phyloP scores from a whole-genome alignment of 2,329 filamentous ascomycete genomes.

The Beauveria bassiana region DNA sequence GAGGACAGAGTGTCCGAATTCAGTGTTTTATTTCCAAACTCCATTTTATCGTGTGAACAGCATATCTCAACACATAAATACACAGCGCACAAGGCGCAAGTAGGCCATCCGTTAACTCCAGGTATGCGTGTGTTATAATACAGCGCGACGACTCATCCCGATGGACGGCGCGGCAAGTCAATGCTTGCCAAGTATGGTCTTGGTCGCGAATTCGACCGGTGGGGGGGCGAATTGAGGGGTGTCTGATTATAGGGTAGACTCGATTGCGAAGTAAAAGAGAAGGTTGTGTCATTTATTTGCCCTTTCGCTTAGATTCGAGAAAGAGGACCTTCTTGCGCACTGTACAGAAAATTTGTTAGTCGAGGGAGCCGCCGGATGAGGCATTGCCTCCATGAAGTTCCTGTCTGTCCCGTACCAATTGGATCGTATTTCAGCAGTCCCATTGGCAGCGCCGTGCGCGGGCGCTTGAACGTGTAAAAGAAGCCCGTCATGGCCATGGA shows the following conservation, averaged over 20 bases:
- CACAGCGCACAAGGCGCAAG: neutral
- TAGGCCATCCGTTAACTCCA: constrained; percentile 10
- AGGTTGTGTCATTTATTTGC: constrained; percentile 35
- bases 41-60: neutral
- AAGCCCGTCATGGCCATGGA: constrained; percentile 99
- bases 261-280: neutral
- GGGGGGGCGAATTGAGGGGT: neutral
- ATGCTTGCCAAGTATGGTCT: neutral
- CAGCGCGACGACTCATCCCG: neutral
- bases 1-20: neutral
- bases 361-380: neutral
- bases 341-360: constrained; percentile 27
- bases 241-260: neutral
- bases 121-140: constrained; percentile 11
- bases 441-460: constrained; percentile 71
- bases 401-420: constrained; percentile 54
- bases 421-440: constrained; percentile 99
- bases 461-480: constrained; percentile 85
- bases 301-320: constrained; percentile 81
- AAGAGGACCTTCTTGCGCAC: constrained; percentile 95
- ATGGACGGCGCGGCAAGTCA: neutral
- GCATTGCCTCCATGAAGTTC: neutral
- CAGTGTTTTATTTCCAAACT: neutral
- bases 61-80: constrained; percentile 2
- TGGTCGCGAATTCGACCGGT: neutral